Percentiles rank a stretch among this genome's conserved stretches.
Evolutionary conservation across 2,329 filamentous ascomycete genomes (phyloP).

Genomic region (Fusarium tanahbumbuense): DNA sequence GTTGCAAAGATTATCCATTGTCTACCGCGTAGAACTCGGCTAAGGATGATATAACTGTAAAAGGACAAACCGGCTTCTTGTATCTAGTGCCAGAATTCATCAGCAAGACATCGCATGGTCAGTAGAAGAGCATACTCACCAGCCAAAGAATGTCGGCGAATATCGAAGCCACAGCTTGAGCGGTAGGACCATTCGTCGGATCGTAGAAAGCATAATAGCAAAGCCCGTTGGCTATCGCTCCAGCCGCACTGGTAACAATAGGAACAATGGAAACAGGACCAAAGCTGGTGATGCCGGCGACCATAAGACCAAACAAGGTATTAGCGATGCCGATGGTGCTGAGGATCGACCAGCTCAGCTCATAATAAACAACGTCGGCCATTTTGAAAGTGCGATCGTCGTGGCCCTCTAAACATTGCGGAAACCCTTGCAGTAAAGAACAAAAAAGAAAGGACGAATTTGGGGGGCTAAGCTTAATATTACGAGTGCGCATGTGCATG

Average conservation of each 20-base stretch:
- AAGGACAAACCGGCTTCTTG: slow-evolving; percentile 60
- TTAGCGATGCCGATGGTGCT: slow-evolving; percentile 58
- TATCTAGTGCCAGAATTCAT: slow-evolving; percentile 45
- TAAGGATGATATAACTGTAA: slow-evolving; percentile 65
- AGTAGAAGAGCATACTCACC: slow-evolving; percentile 40
- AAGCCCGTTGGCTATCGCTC: slow-evolving; percentile 56
- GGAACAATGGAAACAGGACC: slow-evolving; percentile 55
- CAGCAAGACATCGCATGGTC: background rate
- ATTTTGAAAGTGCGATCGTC: slow-evolving; percentile 18
- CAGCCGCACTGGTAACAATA: slow-evolving; percentile 53
- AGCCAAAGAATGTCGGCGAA: slow-evolving; percentile 57
- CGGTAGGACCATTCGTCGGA: slow-evolving; percentile 27
- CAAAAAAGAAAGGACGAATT: background rate
- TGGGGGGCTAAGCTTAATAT: slow-evolving; percentile 21
- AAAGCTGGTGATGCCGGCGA: slow-evolving; percentile 55
- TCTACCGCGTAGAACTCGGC: slow-evolving; percentile 60
- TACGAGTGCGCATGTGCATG: background rate
- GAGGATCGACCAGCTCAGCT: slow-evolving; percentile 59
- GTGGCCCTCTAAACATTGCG: slow-evolving; percentile 9
- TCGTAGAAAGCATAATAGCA: slow-evolving; percentile 58
- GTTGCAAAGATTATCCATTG: slow-evolving; percentile 58
- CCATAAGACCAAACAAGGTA: slow-evolving; percentile 53
- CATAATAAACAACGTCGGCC: slow-evolving; percentile 51
- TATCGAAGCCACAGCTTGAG: slow-evolving; percentile 51
- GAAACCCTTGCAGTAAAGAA: background rate